Percentiles rank a stretch among this genome's conserved stretches.
These are phyloP conservation scores for Boletus sp. DNA, from an alignment of 768 basidiomycete species.

Conservation along the genomic window DNA sequence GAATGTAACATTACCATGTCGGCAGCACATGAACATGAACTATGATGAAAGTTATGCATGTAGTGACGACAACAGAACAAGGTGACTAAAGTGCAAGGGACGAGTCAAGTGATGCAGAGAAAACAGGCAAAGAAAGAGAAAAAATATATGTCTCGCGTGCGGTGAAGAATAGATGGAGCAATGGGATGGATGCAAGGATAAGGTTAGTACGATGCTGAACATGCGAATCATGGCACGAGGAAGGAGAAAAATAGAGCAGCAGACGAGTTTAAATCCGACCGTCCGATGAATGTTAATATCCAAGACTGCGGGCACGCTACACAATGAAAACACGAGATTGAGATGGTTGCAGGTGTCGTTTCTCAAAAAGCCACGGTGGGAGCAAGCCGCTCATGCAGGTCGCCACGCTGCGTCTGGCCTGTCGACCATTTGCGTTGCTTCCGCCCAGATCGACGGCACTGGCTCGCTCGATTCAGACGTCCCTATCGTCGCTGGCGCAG, in stretches of 20 bases:
- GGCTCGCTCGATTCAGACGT: constrained; percentile 51
- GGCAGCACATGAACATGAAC: constrained; percentile 6
- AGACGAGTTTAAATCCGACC: constrained; percentile 10
- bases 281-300: constrained; percentile 6
- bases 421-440: constrained; percentile 43
- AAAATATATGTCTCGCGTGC: neutral
- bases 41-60: constrained; percentile 7
- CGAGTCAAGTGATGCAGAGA: neutral
- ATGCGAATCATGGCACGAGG: constrained; percentile 3
- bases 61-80: constrained; percentile 6
- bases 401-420: constrained; percentile 39
- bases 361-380: no score
- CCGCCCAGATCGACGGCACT: constrained; percentile 50
- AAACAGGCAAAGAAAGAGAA: neutral
- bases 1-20: constrained; percentile 6
- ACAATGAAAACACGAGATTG: neutral
- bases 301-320: constrained; percentile 4
- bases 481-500: constrained; percentile 59
- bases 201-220: constrained; percentile 21
- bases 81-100: neutral
- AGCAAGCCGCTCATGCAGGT: constrained; percentile 32
- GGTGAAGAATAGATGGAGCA: neutral
- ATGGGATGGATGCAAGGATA: constrained; percentile 10
- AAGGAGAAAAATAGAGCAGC: neutral
- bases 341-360: neutral